Base-by-base conservation (phyloP, 78 protist species). In the Tieghemostelium lacteum region DNA sequence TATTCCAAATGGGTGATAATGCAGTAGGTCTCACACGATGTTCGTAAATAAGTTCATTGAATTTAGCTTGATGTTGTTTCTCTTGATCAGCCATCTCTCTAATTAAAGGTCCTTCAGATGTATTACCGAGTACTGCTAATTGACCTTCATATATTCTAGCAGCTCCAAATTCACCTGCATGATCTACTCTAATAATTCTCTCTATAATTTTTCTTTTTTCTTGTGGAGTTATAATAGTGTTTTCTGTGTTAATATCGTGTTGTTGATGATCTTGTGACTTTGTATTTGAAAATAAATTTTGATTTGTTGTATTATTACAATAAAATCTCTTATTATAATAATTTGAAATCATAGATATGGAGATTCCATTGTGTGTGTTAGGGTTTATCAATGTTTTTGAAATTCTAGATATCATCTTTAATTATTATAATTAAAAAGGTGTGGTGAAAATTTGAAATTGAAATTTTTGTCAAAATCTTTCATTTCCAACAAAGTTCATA, bases 151-250 rank as follows among this genome's bases (percentile, higher is more conserved):
- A 95, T 0, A 95, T 95, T 19, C 87, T 87, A 1, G 87, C 94
- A 8, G 96, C 96, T 17, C 97, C 96, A 42, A 95, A 83, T 55
- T 95, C 97, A 37, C 96, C 96, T 36, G 96, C 96, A 57, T 93
- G 96, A 45, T 95, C 96, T 2, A 95, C 96, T 40, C 96, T 70
- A n/a, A 96, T 29, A 4, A 87, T 83, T 29, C 88, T 62, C 34
- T 76, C 93, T n/a, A 93, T 71, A 1, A 92, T 7, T 7, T 75
- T 70, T 83, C 91, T 52, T 57, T 57, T 73, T 12, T 57, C 17
- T 66, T n/a, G n/a, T n/a, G n/a, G n/a, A n/a, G n/a, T n/a, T n/a
- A n/a, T 63, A 16, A 16, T 37, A 33, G 12, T 33, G 24, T 63
- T 12, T 63, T 63, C 40, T 63, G 8, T 63, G 12, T 12, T 62